Base-by-base conservation (phyloP, 805 yeast species). In the Tetrapisispora nanseiensis region DNA sequence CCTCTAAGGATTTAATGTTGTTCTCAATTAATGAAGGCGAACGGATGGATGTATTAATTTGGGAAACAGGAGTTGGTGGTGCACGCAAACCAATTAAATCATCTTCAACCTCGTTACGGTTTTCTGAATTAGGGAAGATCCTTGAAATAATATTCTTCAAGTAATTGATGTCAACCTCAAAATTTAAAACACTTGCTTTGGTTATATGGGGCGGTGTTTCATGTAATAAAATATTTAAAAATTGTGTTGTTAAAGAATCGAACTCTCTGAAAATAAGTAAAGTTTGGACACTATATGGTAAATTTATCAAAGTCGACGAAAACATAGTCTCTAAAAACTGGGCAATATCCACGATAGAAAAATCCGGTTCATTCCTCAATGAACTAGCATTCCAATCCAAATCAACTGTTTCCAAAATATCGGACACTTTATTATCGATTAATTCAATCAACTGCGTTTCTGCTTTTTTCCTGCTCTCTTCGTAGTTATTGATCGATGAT, bases 291-390 rank as follows among this genome's bases (percentile, higher is more conserved):
- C 83, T 74, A 35, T 72, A 72, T 0, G 97, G 97, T 37, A 92
- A 68, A 45, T 82, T 83, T 10, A 82, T 80, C 51, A 92, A 76
- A 13, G 94, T 86, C 1, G 95, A 80, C 40, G 81, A 77, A 57
- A 90, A 86, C 72, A 89, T 75, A 62, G 86, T 85, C 49, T 83
- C 84, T 56, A 90, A 70, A 61, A 81, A 92, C 44, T 81, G 76
- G 15, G 95, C 89, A 69, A 89, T 77, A 62, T 90, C 97, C 38
- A 77, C 75, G 43, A 90, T 75, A 40, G 81, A 80, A 51, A 71
- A 72, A 50, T 83, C 81, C 13, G 96, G 92, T 43, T 79, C 83
- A 1, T 53, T 59, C 48, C 76, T 74, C 11, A 68, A 52, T 9
- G 51, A 55, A 3, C 62, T 66, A 0, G 89, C 72, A 16, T 67